Percentiles rank a stretch among this genome's conserved stretches.
Conservation (phyloP, 352 stramenopile species). For the Globisporangium heterothallicum region DNA sequence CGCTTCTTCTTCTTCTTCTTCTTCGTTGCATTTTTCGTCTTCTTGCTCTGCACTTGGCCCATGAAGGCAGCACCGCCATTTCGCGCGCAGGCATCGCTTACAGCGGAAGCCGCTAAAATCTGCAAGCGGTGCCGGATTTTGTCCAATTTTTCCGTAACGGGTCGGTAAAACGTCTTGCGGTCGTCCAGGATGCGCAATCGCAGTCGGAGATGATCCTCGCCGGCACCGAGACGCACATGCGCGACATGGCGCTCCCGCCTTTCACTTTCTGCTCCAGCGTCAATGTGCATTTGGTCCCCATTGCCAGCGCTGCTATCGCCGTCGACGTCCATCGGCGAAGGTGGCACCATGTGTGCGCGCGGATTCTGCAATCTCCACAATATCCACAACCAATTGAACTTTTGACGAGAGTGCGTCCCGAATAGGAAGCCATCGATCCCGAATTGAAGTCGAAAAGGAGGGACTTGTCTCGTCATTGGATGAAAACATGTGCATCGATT, state of each 20-base stretch:
- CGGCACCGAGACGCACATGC: constrained; percentile 36
- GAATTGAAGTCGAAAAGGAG: too few species aligned
- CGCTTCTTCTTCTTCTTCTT: constrained; percentile 24
- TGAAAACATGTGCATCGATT: too few species aligned
- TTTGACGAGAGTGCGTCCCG: too few species aligned
- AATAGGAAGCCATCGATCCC: too few species aligned
- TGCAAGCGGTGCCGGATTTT: constrained; percentile 59
- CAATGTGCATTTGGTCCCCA: too few species aligned
- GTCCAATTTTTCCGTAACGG: constrained; percentile 34
- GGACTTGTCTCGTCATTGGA: too few species aligned
- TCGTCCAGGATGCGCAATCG: constrained; percentile 41
- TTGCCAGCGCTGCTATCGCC: too few species aligned
- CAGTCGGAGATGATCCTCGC: constrained; percentile 46
- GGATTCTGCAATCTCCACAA: too few species aligned
- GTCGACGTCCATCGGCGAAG: too few species aligned
- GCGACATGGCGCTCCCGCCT: constrained; percentile 24
- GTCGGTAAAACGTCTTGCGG: constrained; percentile 45
- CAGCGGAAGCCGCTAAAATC: constrained; percentile 23
- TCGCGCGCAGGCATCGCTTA: not conserved
- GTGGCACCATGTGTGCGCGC: too few species aligned
- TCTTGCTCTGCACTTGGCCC: constrained; percentile 4
- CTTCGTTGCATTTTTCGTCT: not conserved
- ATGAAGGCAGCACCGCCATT: not conserved
- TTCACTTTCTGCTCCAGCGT: too few species aligned
- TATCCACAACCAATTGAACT: too few species aligned